Evolutionary conservation across 2,329 filamentous ascomycete genomes (phyloP).

Genomic region (Penicillium frequentans): DNA sequence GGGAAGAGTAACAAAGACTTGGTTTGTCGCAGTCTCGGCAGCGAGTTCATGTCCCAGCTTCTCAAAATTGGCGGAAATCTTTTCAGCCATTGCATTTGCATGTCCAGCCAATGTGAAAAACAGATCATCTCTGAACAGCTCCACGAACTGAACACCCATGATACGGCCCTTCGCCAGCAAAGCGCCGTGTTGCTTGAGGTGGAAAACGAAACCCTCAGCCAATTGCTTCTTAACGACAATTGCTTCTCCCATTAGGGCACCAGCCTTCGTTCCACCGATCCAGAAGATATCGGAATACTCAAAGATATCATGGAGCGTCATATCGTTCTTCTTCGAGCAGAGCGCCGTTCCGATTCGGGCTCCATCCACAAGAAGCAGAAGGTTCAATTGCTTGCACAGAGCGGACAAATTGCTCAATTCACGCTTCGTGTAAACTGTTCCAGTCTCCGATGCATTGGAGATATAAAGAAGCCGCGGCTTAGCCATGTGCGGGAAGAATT

Average conservation of each 20-base stretch:
- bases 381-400: conserved; percentile 42
- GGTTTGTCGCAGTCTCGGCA: conserved; percentile 53
- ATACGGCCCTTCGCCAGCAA: conserved; percentile 53
- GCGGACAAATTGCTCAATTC: conserved; percentile 47
- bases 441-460: conserved; percentile 54
- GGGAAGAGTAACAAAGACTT: conserved; percentile 52
- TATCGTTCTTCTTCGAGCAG: conserved; percentile 44
- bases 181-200: conserved; percentile 54
- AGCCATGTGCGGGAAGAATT: conserved; percentile 55
- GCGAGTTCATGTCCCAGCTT: conserved; percentile 44
- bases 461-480: conserved; percentile 54
- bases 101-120: conserved; percentile 50
- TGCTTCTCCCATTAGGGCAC: conserved; percentile 52
- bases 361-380: conserved; percentile 52
- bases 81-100: conserved; percentile 48
- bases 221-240: conserved; percentile 50
- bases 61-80: conserved; percentile 46
- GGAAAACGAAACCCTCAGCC: conserved; percentile 51
- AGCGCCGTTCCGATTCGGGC: conserved; percentile 49
- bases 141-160: conserved; percentile 52
- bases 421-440: conserved; percentile 48
- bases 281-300: conserved; percentile 55
- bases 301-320: conserved; percentile 47
- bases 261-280: conserved; percentile 57
- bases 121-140: conserved; percentile 48